These are phyloP conservation scores for Wickerhamiella shivajii DNA, from an alignment of 805 yeast genomes.

Conservation along the genomic window DNA sequence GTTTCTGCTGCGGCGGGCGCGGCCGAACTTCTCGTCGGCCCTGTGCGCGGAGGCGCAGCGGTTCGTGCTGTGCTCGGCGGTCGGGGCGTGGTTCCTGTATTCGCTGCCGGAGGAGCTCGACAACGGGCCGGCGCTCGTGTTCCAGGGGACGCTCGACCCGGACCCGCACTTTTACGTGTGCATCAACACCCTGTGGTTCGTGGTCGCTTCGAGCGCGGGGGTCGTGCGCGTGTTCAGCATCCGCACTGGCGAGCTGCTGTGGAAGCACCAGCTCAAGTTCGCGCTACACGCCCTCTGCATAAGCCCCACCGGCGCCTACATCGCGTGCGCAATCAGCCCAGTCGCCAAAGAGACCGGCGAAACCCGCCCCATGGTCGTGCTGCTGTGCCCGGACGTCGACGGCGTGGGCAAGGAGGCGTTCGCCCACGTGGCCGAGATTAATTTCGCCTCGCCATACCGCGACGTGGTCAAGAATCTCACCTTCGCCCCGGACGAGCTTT, in stretches of 20 bases:
- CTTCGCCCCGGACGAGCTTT: constrained; percentile 58
- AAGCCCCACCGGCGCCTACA: constrained; percentile 43
- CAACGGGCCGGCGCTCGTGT: constrained; percentile 39
- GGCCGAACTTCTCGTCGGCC: constrained; percentile 34
- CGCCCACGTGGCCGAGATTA: constrained; percentile 40
- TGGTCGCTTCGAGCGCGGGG: constrained; percentile 62
- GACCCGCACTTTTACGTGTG: constrained; percentile 13
- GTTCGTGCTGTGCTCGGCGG: constrained; percentile 51
- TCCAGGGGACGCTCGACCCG: constrained; percentile 42
- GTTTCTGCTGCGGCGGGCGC: constrained; percentile 2
- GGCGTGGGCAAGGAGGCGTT: constrained; percentile 11
- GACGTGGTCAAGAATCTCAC: constrained; percentile 68
- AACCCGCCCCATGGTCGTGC: constrained; percentile 61
- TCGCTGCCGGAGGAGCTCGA: constrained; percentile 34
- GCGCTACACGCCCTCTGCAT: constrained; percentile 70
- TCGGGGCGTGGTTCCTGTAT: constrained; percentile 56
- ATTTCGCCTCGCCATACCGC: constrained; percentile 69
- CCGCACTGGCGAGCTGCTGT: constrained; percentile 46
- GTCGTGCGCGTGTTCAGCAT: constrained; percentile 52
- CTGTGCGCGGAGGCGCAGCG: constrained; percentile 49
- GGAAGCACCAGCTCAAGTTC: constrained; percentile 52
- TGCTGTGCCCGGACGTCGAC: constrained; percentile 30
- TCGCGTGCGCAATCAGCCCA: constrained; percentile 76
- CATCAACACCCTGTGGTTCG: constrained; percentile 43
- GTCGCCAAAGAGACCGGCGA: constrained; percentile 51